Evolutionary conservation across 1,139 yeast genomes (phyloP), one percentile per base, ranked within the genome.

Genomic region (Kurtzmaniella quercitrusa): DNA sequence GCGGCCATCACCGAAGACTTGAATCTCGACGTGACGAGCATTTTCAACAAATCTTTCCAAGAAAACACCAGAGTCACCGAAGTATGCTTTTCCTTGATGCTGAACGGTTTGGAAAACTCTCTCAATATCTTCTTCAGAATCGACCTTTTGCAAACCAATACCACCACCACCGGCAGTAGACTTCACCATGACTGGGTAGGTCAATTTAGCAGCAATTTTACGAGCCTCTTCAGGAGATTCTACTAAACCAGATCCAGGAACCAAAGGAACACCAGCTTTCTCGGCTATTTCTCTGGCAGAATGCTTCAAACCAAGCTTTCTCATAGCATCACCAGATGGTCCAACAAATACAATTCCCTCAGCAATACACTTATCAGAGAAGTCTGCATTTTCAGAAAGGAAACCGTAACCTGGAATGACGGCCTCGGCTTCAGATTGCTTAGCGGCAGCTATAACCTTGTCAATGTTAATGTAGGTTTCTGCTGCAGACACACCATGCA

Each of bases 121-220:
- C 65, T 80, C 87, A 48, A 91, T 81, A 46, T 91, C 96, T 14
- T 65, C 80, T 52, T 80, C 88, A 36, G 81, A 76, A 56, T 89
- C 95, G 47, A 91, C 97, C 60, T 89, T 85, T 61, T 89, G 97
- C 54, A 93, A 72, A 50, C 98, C 98, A 57, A 91, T 93, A 65
- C 98, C 98, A 63, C 98, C 98, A 56, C 98, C 98, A 61, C 98
- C 98, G 30, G 98, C 98, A 48, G 98, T 91, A 17, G 96, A 86
- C 66, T 93, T 93, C 42, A 93, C 87, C 98, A 93, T 93, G 37
- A 93, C 79, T 20, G 98, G 98, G 57, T 88, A 93, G 48, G 82
- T 88, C 44, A 93, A 73, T 52, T 78, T 69, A 18, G 78, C 82
- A n/a, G 97, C 98, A 50, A 84, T 78, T 47, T 68, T 74, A 46